Percentiles rank a stretch among this genome's conserved stretches.
Conservation (phyloP, 2,329 filamentous ascomycete species). For the Thielaviopsis euricoi region DNA sequence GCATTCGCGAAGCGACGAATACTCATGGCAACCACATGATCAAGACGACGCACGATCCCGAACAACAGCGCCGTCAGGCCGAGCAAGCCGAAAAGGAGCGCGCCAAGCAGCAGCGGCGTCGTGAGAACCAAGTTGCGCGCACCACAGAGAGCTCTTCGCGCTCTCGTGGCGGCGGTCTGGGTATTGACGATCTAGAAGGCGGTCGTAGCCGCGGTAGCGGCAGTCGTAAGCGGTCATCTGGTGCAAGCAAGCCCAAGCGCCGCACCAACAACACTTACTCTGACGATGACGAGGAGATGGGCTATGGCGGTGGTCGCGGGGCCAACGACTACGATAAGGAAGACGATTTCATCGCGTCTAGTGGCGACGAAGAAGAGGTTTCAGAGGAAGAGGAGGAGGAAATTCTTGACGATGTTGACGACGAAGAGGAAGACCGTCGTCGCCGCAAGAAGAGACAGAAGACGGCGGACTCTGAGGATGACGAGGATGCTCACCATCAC, state of each 20-base stretch:
- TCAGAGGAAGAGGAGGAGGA: constrained; percentile 52
- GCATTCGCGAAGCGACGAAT: constrained; percentile 45
- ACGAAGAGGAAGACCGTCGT: constrained; percentile 19
- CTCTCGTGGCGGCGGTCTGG: constrained; percentile 40
- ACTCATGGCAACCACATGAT: constrained; percentile 48
- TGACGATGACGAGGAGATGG: constrained; percentile 60
- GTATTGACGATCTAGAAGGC: constrained; percentile 49
- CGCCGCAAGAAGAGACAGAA: constrained; percentile 32
- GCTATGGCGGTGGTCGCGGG: constrained; percentile 41
- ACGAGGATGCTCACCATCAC: constrained; percentile 38
- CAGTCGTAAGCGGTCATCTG: constrained; percentile 36
- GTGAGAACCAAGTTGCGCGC: constrained; percentile 50
- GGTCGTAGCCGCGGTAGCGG: constrained; percentile 34
- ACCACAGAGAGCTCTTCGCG: constrained; percentile 39
- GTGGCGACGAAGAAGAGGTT: constrained; percentile 52
- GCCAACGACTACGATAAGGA: constrained; percentile 67
- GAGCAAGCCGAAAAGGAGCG: constrained; percentile 62
- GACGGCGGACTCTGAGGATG: constrained; percentile 30
- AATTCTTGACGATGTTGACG: constrained; percentile 35
- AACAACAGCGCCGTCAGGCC: constrained; percentile 56
- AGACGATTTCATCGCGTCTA: constrained; percentile 62
- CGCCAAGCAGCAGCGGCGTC: constrained; percentile 45
- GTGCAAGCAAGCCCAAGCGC: constrained; percentile 33
- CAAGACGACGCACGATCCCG: constrained; percentile 55
- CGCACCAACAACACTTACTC: constrained; percentile 37